Evolutionary conservation across 2,329 filamentous ascomycete genomes (phyloP).

Genomic region (Aureobasidium zeae): DNA sequence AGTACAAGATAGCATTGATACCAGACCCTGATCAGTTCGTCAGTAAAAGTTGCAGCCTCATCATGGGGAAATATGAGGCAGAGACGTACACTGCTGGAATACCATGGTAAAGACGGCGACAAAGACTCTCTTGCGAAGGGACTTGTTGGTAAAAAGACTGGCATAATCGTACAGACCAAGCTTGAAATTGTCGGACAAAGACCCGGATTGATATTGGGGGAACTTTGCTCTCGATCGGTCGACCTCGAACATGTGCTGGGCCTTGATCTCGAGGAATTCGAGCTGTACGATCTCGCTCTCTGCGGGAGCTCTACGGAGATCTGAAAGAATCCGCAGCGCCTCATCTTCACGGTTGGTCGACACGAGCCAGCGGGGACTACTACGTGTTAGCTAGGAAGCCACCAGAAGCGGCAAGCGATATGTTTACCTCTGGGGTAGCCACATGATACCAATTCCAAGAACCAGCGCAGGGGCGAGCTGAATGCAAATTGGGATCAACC

Average conservation of each 20-base stretch:
- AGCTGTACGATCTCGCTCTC: slow-evolving; percentile 22
- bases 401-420: neutral
- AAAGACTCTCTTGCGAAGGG: slow-evolving; percentile 13
- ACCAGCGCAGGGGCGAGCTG: slow-evolving; percentile 60
- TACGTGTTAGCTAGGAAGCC: neutral
- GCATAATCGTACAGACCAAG: slow-evolving; percentile 15
- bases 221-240: slow-evolving; percentile 19
- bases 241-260: slow-evolving; percentile 23
- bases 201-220: slow-evolving; percentile 32
- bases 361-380: slow-evolving; percentile 25
- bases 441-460: slow-evolving; percentile 61
- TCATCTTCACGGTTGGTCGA: slow-evolving; percentile 23
- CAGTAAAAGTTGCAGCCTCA: neutral
- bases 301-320: slow-evolving; percentile 20
- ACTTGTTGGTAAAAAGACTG: slow-evolving; percentile 16
- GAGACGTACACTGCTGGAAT: slow-evolving; percentile 13
- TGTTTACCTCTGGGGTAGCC: slow-evolving; percentile 14
- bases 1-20: slow-evolving; percentile 40
- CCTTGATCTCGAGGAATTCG: slow-evolving; percentile 27
- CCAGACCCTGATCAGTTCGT: slow-evolving; percentile 16
- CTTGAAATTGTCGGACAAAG: slow-evolving; percentile 12
- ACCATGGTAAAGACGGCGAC: slow-evolving; percentile 14
- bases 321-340: slow-evolving; percentile 20
- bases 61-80: too few species aligned
- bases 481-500: slow-evolving; percentile 63